A percentile compares a stretch with the other conserved stretches of the same genome.
Conservation (phyloP, 768 basidiomycete species). For the Plicaturopsis crispa region DNA sequence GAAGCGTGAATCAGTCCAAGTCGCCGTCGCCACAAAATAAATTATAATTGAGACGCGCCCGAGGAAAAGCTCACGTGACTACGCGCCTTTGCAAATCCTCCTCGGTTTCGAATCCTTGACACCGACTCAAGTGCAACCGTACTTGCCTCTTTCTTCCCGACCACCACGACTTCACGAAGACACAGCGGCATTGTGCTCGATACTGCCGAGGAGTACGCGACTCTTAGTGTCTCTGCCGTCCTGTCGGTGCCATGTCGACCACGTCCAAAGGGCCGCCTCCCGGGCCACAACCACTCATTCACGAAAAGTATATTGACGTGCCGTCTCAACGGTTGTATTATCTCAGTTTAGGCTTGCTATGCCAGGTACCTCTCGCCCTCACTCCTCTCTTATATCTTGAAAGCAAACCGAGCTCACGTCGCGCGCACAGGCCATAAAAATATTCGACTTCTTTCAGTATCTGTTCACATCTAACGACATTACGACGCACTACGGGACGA, state of each 20-base stretch:
- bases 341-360: conserved; percentile 64
- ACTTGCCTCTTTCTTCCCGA: neutral
- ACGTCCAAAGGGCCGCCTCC: conserved; percentile 8
- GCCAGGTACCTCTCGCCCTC: conserved; percentile 45
- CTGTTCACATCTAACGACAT: conserved; percentile 39
- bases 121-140: conserved; percentile 10
- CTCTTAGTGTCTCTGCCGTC: too few relatives aligned
- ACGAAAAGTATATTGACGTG: conserved; percentile 65
- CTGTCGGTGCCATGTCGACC: neutral
- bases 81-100: too few relatives aligned
- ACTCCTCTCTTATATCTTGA: neutral
- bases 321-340: conserved; percentile 78
- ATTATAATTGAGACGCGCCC: too few relatives aligned
- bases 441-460: conserved; percentile 58
- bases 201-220: too few relatives aligned
- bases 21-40: too few relatives aligned
- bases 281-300: conserved; percentile 59
- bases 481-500: conserved; percentile 37
- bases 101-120: too few relatives aligned
- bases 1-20: too few relatives aligned
- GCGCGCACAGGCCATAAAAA: conserved; percentile 60
- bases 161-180: neutral
- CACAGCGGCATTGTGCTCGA: too few relatives aligned
- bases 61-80: too few relatives aligned
- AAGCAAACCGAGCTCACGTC: conserved; percentile 6